These are phyloP conservation scores for Papiliotrema laurentii DNA, from an alignment of 1,284 basidiomycete genomes.

Conservation along the genomic window DNA sequence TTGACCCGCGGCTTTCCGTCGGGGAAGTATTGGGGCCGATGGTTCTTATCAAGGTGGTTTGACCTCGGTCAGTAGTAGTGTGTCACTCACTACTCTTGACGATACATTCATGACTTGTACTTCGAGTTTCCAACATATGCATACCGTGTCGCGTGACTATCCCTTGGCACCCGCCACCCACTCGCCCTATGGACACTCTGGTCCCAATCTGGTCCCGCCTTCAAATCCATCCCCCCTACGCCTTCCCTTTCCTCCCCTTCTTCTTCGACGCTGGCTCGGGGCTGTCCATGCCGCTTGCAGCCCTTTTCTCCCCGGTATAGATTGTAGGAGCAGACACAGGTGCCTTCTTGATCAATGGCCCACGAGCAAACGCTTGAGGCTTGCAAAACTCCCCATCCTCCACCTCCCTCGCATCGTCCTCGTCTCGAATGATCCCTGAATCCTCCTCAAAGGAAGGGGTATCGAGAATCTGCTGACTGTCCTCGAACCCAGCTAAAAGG, in stretches of 20 bases:
- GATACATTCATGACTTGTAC: no score
- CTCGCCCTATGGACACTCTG: neutral
- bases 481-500: slow-evolving; percentile 28
- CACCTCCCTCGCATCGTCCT: slow-evolving; percentile 33
- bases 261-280: slow-evolving; percentile 3
- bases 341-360: slow-evolving; percentile 2
- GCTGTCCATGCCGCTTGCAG: neutral
- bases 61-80: no score
- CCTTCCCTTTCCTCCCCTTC: neutral
- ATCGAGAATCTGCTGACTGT: slow-evolving; percentile 21
- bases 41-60: no score
- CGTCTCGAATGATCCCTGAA: slow-evolving; percentile 38
- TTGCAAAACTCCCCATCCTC: slow-evolving; percentile 42
- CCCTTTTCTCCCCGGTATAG: neutral
- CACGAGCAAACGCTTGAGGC: slow-evolving; percentile 3
- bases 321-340: neutral
- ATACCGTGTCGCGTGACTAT: no score
- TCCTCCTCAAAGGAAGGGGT: slow-evolving; percentile 36
- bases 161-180: no score
- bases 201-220: no score
- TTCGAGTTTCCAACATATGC: no score
- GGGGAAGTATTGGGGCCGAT: no score
- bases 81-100: no score
- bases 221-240: neutral
- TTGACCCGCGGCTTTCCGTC: no score